Evolutionary conservation across 2,329 filamentous ascomycete species (phyloP), one percentile per base, ranked within the genome.

Genomic region (Byssothecium circinans): DNA sequence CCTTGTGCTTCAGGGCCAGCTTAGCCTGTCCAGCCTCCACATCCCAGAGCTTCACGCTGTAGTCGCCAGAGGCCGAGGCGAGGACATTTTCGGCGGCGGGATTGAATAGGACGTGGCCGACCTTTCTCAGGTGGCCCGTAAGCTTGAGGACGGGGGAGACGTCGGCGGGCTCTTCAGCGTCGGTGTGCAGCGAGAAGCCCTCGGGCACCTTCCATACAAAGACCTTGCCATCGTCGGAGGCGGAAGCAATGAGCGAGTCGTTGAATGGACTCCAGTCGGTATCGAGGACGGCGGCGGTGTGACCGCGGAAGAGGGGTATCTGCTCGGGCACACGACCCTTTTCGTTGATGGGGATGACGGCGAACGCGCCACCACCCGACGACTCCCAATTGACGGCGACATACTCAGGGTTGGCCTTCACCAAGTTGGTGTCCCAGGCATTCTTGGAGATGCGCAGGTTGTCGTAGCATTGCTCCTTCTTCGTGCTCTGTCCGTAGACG

Each of bases 261-360:
- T 99, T 91, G 78, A 97, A 97, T 18, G 94, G 94, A 72, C 91
- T 92, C 92, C 92, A 99, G 78, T 99, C 94, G 58, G 92, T 97
- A 74, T 99, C 94, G 68, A 99, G 82, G 42, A 99, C 94, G 50
- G 92, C 86, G 41, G 91, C 91, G 35, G 94, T 99, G 74, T 99
- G 94, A 51, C 94, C 94, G 62, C 94, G 87, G 75, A 97, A 99
- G 65, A 99, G 80, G 52, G 94, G 94, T 61, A 99, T 88, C 67
- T 89, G 86, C 70, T 97, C 94, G 41, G 94, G 94, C 44, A 95
- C 75, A 75, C 94, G 91, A 56, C 94, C 94, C 64, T 83, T 86
- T 80, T 99, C 92, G 60, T 86, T 83, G 63, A 96, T 75, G 51
- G 94, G 94, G 60, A 99, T 90, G 61, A 99, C 92, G 45, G 94